Evolutionary conservation across 106 monocot species (phyloP).

Genomic region (Platanthera guangdongensis): DNA sequence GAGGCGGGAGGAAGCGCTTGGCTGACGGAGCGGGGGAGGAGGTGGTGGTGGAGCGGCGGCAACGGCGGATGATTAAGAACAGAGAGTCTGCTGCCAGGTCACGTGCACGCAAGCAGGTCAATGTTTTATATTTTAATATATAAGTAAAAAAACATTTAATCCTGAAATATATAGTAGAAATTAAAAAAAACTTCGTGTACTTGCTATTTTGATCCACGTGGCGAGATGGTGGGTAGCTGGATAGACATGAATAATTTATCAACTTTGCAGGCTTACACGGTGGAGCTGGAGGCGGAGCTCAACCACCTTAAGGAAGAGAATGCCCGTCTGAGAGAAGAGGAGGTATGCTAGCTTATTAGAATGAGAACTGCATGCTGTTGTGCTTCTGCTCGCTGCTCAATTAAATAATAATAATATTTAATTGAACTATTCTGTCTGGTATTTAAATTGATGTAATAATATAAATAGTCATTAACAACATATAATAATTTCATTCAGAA

Average conservation of each 20-base stretch:
- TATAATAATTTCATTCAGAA: no score
- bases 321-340: slow-evolving; percentile 44
- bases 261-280: slow-evolving; percentile 71
- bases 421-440: no score
- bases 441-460: no score
- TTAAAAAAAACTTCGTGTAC: no score
- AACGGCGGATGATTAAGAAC: slow-evolving; percentile 64
- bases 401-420: no score
- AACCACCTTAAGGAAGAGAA: slow-evolving; percentile 75
- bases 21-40: slow-evolving; percentile 26
- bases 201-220: neutral
- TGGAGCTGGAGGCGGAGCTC: slow-evolving; percentile 86
- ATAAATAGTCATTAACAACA: no score
- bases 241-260: neutral
- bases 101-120: slow-evolving; percentile 60
- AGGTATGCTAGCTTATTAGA: slow-evolving; percentile 21
- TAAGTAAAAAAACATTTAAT: no score
- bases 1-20: slow-evolving; percentile 17
- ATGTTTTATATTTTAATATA: no score
- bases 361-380: neutral
- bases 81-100: slow-evolving; percentile 69
- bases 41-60: slow-evolving; percentile 53
- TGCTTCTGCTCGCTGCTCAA: neutral
- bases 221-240: neutral
- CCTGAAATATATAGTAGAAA: no score